Percentiles rank a stretch among this genome's conserved stretches.
These are phyloP conservation scores for Cladosporium austrohemisphaericum DNA, from an alignment of 2,329 filamentous ascomycete genomes.

Conservation along the genomic window DNA sequence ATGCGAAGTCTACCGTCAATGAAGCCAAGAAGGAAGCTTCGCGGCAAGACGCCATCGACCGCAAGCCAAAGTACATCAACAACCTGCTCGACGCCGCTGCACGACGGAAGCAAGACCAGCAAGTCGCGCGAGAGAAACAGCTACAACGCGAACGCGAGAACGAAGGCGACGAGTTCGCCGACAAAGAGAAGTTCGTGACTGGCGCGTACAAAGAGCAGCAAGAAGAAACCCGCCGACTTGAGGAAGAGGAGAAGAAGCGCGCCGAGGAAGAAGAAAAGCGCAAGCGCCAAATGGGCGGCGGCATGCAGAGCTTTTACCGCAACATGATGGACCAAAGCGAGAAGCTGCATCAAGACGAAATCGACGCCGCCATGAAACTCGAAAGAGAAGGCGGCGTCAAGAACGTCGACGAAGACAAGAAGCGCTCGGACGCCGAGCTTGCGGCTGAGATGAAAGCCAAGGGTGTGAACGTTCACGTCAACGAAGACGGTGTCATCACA, in stretches of 20 bases:
- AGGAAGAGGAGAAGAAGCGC: conserved; percentile 65
- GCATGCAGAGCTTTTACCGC: conserved; percentile 74
- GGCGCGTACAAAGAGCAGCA: conserved; percentile 78
- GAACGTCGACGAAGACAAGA: conserved; percentile 34
- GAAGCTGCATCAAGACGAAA: conserved; percentile 62
- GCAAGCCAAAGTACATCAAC: conserved; percentile 75
- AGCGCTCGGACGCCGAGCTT: conserved; percentile 55
- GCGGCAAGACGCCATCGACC: conserved; percentile 53
- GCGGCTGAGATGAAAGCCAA: conserved; percentile 64
- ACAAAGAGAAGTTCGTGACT: conserved; percentile 83
- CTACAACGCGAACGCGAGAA: conserved; percentile 72
- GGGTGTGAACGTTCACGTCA: conserved; percentile 63
- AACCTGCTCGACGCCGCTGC: conserved; percentile 70
- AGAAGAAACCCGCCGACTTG: conserved; percentile 65
- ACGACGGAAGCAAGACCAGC: conserved; percentile 70
- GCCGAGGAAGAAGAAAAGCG: conserved; percentile 64
- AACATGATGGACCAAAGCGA: conserved; percentile 69
- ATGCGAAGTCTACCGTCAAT: conserved; percentile 60
- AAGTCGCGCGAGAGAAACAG: conserved; percentile 76
- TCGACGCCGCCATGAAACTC: conserved; percentile 59
- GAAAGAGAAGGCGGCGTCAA: conserved; percentile 31
- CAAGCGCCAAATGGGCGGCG: conserved; percentile 60
- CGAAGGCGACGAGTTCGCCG: conserved; percentile 75
- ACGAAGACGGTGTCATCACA: conserved; percentile 78
- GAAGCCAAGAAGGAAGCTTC: conserved; percentile 56